Percentiles rank a stretch among this genome's conserved stretches.
Conservation (phyloP, 257 asterid genomes). For the Prunella vulgaris region DNA sequence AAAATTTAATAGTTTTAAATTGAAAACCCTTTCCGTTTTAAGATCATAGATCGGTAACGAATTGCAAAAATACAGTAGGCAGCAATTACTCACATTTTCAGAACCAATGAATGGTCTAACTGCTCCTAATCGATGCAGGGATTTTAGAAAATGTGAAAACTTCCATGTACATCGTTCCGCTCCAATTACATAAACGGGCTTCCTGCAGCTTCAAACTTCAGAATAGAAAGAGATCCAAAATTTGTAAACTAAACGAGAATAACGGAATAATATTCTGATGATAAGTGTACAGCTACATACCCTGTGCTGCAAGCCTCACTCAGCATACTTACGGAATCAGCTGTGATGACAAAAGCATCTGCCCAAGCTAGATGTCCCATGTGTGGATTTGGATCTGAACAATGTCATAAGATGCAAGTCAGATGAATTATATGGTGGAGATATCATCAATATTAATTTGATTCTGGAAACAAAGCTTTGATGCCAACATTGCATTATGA, state of each 20-base stretch:
- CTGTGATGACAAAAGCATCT: constrained; percentile 81
- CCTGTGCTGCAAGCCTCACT: constrained; percentile 98
- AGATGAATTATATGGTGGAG: not conserved
- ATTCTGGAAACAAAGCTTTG: not conserved
- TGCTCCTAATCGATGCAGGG: constrained; percentile 49
- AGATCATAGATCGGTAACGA: not conserved
- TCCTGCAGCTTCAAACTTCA: constrained; percentile 47
- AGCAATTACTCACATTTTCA: constrained; percentile 53
- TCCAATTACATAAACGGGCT: constrained; percentile 90
- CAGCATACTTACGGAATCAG: constrained; percentile 91
- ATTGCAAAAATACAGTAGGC: not conserved
- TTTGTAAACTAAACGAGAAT: not conserved
- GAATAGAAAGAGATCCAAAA: constrained; percentile 12
- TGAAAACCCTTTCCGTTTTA: not conserved
- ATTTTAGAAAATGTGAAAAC: constrained; percentile 58
- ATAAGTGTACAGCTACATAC: constrained; percentile 31
- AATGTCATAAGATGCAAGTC: constrained; percentile 16
- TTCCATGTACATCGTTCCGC: constrained; percentile 84
- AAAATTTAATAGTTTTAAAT: not conserved
- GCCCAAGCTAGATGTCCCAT: constrained; percentile 92
- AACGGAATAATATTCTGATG: not conserved
- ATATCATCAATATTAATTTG: not conserved
- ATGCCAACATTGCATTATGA: not conserved
- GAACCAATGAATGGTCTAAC: constrained; percentile 64
- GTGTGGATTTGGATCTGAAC: constrained; percentile 81